Evolutionary conservation across 441 rosid species (phyloP), one percentile per base, ranked within the genome.

Genomic region (Erodium chrysanthum): DNA sequence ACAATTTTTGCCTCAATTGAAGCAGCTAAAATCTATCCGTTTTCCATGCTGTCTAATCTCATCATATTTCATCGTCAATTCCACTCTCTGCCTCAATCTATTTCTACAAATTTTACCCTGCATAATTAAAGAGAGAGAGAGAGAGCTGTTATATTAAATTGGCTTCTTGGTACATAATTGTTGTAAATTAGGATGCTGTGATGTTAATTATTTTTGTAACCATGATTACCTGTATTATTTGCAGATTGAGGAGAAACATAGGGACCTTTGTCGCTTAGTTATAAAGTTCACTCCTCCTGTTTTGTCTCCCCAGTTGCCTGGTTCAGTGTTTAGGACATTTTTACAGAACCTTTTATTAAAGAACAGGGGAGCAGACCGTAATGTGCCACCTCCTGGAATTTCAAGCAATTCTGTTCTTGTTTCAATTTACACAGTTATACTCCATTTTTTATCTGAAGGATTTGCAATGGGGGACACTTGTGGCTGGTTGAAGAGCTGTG

Each of bases 201-300:
- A 62, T 29, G 11, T 18, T 56, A 31, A 31, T 22, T 40, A 10
- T 52, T 7, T 63, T 27, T 33, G 17, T 62, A 12, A 33, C 71
- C 31, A 66, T 20, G 35, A 69, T 42, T 23, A 18, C 37, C 42
- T 71, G 52, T 0, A 76, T 72, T 63, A 62, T 75, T 60, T 77
- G 77, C 82, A 94, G 99, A 91, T 94, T 40, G 99, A 94, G 81
- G 96, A 90, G 80, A 91, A 87, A 85, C 97, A 92, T 70, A 84
- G 95, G 77, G 92, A 90, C 68, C 88, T 94, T 12, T 94, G 97
- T 79, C 91, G 83, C 69, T 74, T 94, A 80, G 97, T 94, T 73
- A 91, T 94, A 77, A 92, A 89, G 70, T 94, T 91, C 74, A 76
- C 82, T 68, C 99, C 99, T 22, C 97, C 97, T 3, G 71, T 85